These are phyloP conservation scores for Carex littledalei DNA, from an alignment of 176 grass and related monocot species.

Conservation along the genomic window DNA sequence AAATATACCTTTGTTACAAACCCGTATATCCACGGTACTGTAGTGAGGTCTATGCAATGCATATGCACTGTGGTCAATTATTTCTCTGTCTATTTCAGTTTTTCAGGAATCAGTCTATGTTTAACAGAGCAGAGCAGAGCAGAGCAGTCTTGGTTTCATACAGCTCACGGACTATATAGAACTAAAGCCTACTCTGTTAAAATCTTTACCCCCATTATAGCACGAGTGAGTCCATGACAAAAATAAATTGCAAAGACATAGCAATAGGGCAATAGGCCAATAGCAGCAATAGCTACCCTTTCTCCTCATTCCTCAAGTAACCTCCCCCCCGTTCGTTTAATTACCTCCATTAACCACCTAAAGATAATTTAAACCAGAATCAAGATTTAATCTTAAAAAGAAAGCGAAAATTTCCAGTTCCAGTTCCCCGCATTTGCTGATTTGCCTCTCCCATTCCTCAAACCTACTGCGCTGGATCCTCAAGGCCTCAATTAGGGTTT, in stretches of 20 bases:
- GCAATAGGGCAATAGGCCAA: no score
- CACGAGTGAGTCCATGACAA: no score
- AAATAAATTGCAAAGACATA: not conserved
- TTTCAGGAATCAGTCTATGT: not conserved
- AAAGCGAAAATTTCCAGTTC: not conserved
- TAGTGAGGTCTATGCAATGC: no score
- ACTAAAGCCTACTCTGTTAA: no score
- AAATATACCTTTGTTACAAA: not conserved
- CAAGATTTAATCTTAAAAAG: not conserved
- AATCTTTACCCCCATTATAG: no score
- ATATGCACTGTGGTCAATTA: not conserved
- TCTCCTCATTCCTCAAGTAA: not conserved
- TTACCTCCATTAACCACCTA: conserved; percentile 9
- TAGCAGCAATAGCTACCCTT: not conserved
- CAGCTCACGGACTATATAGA: no score
- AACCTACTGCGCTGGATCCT: not conserved
- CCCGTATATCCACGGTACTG: not conserved
- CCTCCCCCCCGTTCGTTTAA: not conserved
- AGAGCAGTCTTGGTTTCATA: no score
- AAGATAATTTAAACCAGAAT: not conserved
- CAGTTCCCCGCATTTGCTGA: not conserved
- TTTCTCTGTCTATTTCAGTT: not conserved
- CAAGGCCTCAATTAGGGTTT: conserved; percentile 4
- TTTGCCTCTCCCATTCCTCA: not conserved
- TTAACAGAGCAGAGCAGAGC: no score